Evolutionary conservation across 805 yeast genomes (phyloP).

Genomic region (Candida mattraensis): DNA sequence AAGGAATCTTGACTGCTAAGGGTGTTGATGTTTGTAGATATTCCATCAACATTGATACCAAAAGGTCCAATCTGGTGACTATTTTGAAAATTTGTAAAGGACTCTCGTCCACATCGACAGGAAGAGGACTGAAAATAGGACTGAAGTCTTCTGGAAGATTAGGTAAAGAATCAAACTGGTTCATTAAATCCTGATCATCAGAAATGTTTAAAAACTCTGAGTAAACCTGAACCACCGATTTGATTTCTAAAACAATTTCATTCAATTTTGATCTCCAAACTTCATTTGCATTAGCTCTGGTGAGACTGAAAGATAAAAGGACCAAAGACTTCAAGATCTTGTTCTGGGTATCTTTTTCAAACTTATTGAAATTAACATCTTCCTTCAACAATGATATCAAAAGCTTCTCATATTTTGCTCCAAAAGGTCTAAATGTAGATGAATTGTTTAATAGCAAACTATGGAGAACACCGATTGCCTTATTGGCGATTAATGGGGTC

Average conservation of each 20-base stretch:
- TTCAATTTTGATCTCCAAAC: conserved; percentile 48
- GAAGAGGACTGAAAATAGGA: conserved; percentile 46
- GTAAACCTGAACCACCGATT: conserved; percentile 56
- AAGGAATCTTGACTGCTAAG: conserved; percentile 51
- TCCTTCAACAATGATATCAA: conserved; percentile 38
- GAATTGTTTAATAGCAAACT: conserved; percentile 56
- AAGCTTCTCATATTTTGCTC: conserved; percentile 55
- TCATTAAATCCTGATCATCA: conserved; percentile 51
- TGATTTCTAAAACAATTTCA: conserved; percentile 50
- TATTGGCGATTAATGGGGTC: conserved; percentile 37
- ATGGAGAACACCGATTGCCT: conserved; percentile 40
- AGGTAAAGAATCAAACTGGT: conserved; percentile 44
- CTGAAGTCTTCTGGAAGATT: conserved; percentile 24
- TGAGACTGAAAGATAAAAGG: conserved; percentile 55
- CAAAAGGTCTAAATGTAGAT: conserved; percentile 80
- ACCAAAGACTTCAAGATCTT: conserved; percentile 50
- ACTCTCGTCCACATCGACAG: conserved; percentile 54
- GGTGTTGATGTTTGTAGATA: conserved; percentile 54
- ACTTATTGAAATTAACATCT: conserved; percentile 36
- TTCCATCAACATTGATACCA: conserved; percentile 45
- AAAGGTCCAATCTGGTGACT: conserved; percentile 48
- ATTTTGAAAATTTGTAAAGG: conserved; percentile 52
- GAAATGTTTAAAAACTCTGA: conserved; percentile 56
- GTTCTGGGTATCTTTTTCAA: conserved; percentile 40
- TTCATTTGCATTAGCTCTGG: conserved; percentile 47